These are phyloP conservation scores for Hanseniaspora hatyaiensis DNA, from an alignment of 805 yeast species.

Conservation along the genomic window DNA sequence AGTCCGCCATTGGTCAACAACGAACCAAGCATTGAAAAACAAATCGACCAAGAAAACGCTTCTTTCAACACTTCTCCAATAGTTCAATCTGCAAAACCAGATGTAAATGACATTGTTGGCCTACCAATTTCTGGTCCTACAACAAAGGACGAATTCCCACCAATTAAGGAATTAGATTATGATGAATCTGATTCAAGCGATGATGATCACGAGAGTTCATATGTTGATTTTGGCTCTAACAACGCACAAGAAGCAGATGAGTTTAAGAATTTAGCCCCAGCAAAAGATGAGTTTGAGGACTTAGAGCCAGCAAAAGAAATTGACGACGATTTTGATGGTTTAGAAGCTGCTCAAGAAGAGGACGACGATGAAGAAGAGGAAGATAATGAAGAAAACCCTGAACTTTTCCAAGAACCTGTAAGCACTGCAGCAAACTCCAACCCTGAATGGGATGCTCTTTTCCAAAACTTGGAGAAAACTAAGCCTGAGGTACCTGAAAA, in stretches of 20 bases:
- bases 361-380: slow-evolving; percentile 22
- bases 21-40: not conserved
- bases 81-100: not conserved
- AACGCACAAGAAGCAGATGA: no score
- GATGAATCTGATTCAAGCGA: slow-evolving; percentile 43
- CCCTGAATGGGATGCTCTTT: slow-evolving; percentile 90
- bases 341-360: slow-evolving; percentile 17
- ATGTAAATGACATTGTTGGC: slow-evolving; percentile 1
- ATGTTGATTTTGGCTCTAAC: no score
- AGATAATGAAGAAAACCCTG: slow-evolving; percentile 14
- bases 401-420: not conserved
- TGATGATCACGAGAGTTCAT: no score
- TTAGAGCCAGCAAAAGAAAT: not conserved
- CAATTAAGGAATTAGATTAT: slow-evolving; percentile 44
- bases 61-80: slow-evolving; percentile 14
- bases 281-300: no score
- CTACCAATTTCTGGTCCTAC: slow-evolving; percentile 16
- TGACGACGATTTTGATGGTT: slow-evolving; percentile 7
- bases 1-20: not conserved
- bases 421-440: slow-evolving; percentile 27
- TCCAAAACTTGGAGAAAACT: slow-evolving; percentile 66
- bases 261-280: no score
- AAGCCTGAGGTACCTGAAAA: slow-evolving; percentile 17
- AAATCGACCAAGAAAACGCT: slow-evolving; percentile 15
- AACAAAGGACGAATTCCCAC: slow-evolving; percentile 41